phyloP scores from a whole-genome alignment of 1,139 yeast genomes.

The Hanseniaspora sp. region DNA sequence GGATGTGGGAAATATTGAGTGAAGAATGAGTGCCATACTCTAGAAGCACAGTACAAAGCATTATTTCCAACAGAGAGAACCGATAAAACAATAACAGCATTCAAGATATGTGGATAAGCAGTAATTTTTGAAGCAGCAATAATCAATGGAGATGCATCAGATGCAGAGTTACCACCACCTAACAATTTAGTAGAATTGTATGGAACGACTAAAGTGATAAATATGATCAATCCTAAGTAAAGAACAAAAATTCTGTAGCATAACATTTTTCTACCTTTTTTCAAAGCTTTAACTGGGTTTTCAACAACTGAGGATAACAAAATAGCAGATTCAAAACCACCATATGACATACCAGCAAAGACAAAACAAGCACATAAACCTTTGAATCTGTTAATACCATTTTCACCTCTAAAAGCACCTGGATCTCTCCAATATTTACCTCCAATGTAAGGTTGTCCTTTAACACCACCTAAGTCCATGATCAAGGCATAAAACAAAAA shows the following conservation, averaged over 20 bases:
- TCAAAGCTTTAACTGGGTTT: conserved; percentile 64
- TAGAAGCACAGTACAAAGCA: conserved; percentile 65
- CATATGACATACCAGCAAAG: conserved; percentile 77
- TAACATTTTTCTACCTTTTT: conserved; percentile 25
- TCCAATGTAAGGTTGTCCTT: conserved; percentile 51
- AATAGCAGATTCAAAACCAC: conserved; percentile 75
- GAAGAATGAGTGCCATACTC: conserved; percentile 73
- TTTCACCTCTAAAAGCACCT: conserved; percentile 40
- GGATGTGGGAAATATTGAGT: conserved; percentile 44
- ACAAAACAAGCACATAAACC: conserved; percentile 78
- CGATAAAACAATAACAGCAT: conserved; percentile 59
- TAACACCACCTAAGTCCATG: conserved; percentile 59
- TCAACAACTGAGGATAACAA: conserved; percentile 82
- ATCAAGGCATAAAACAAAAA: conserved; percentile 54
- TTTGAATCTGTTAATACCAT: conserved; percentile 39
- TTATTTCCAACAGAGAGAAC: conserved; percentile 68
- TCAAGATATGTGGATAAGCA: conserved; percentile 59
- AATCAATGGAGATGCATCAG: conserved; percentile 58
- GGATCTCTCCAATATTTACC: conserved; percentile 50
- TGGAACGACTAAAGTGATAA: conserved; percentile 57
- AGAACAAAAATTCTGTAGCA: conserved; percentile 56
- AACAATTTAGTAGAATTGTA: conserved; percentile 40
- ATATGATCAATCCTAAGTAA: conserved; percentile 46
- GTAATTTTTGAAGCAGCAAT: conserved; percentile 48
- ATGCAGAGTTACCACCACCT: conserved; percentile 34